These are phyloP conservation scores for Colletotrichum sp. DNA, from an alignment of 2,329 filamentous ascomycete species.

Conservation along the genomic window DNA sequence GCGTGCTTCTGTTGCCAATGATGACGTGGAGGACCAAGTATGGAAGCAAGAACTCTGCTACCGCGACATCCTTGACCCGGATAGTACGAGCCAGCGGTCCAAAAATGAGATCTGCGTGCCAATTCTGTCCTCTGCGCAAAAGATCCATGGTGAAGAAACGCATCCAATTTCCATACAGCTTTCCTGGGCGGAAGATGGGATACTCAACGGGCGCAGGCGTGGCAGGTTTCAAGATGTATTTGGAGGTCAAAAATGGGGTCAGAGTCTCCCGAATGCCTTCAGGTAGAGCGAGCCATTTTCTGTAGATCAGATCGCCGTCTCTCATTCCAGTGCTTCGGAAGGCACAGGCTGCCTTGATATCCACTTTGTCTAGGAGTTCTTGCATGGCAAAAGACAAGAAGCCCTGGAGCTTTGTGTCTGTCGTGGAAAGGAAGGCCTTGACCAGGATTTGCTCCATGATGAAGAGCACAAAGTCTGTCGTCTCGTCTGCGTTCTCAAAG, in stretches of 20 bases:
- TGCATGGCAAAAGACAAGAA: conserved; percentile 96
- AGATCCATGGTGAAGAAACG: conserved; percentile 81
- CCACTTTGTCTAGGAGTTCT: conserved; percentile 79
- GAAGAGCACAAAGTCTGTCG: conserved; percentile 83
- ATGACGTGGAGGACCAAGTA: conserved; percentile 86
- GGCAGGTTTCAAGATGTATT: conserved; percentile 74
- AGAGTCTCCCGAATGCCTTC: conserved; percentile 79
- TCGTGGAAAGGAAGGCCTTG: conserved; percentile 88
- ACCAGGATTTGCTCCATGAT: conserved; percentile 87
- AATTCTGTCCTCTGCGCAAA: conserved; percentile 75
- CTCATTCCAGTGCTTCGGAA: conserved; percentile 40
- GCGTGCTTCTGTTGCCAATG: conserved; percentile 66
- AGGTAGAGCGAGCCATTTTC: conserved; percentile 79
- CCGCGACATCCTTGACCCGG: conserved; percentile 81
- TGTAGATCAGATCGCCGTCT: conserved; percentile 65
- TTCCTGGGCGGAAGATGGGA: conserved; percentile 74
- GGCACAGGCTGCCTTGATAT: conserved; percentile 65
- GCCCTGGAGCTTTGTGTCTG: conserved; percentile 85
- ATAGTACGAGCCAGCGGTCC: conserved; percentile 82
- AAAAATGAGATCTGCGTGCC: conserved; percentile 79
- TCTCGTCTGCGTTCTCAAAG: conserved; percentile 78
- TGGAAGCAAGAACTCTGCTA: conserved; percentile 86
- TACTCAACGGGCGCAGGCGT: conserved; percentile 65
- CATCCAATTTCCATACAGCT: conserved; percentile 82
- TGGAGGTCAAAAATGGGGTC: conserved; percentile 86